Evolutionary conservation across 2,329 filamentous ascomycete genomes (phyloP).

Genomic region (Teratosphaeria gauchensis): DNA sequence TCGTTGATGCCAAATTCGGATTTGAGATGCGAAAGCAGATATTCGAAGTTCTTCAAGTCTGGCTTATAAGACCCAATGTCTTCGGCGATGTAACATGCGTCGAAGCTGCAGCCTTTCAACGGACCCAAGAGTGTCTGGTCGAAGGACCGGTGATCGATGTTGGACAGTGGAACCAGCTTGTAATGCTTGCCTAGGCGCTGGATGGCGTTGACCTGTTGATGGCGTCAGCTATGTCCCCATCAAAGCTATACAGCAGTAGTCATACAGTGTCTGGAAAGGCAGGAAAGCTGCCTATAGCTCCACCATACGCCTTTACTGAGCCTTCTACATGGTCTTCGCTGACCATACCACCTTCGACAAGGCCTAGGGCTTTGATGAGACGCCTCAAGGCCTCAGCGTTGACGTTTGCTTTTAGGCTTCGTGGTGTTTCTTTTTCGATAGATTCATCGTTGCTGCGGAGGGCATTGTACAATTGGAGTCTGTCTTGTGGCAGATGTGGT

Average conservation of each 20-base stretch:
- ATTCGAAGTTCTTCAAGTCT: slow-evolving; percentile 52
- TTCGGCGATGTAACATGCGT: slow-evolving; percentile 59
- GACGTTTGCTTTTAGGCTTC: slow-evolving; percentile 50
- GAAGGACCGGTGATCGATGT: slow-evolving; percentile 49
- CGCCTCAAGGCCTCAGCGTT: slow-evolving; percentile 23
- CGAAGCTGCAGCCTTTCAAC: slow-evolving; percentile 48
- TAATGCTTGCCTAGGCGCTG: slow-evolving; percentile 40
- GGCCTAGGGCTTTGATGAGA: slow-evolving; percentile 22
- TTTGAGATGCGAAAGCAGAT: slow-evolving; percentile 48
- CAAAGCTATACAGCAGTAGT: not conserved
- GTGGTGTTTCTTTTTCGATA: slow-evolving; percentile 46
- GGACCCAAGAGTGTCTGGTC: slow-evolving; percentile 37
- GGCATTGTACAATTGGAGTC: slow-evolving; percentile 31
- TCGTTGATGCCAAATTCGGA: slow-evolving; percentile 48
- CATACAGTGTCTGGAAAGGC: slow-evolving; percentile 48
- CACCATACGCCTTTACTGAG: slow-evolving; percentile 41
- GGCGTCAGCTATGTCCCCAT: not conserved
- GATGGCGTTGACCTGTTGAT: slow-evolving; percentile 32
- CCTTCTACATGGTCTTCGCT: slow-evolving; percentile 38
- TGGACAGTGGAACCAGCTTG: slow-evolving; percentile 53
- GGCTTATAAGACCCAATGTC: slow-evolving; percentile 67
- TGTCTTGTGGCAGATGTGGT: slow-evolving; percentile 34
- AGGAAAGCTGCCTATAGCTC: slow-evolving; percentile 44
- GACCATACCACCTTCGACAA: slow-evolving; percentile 41
- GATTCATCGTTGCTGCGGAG: slow-evolving; percentile 39